Evolutionary conservation across 169 alveolate genomes (phyloP), one percentile per base, ranked within the genome.

Genomic region (Plasmodium reichenowi): DNA sequence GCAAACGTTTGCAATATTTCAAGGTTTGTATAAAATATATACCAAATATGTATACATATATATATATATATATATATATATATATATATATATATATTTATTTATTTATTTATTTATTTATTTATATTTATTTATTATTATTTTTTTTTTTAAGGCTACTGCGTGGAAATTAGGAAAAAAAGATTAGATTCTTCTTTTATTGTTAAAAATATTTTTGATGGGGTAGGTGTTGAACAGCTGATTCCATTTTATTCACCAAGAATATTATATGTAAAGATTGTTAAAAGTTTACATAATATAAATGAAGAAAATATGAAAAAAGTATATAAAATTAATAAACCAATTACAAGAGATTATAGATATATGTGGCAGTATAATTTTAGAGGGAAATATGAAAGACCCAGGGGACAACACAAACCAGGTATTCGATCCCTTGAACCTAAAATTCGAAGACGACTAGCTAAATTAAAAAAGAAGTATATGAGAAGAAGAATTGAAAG

Each of bases 341-440:
- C 98, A 2, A 85, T 94, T 20, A 96, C 97, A 13, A 88, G 96
- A 74, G 98, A 96, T 90, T 96, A 96, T 80, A 29, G 97, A 48
- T 96, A 96, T 91, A 94, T 93, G 92, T 96, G 96, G 96, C 97
- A 96, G 72, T 92, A 92, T 54, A 95, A 95, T 75, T 93, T 96
- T 15, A 13, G 97, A 29, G 96, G 95, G n/a, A 75, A 94, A 52
- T 95, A 90, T 67, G 78, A 93, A 45, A 87, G 94, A 56, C 92
- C 93, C 52, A 63, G 93, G 10, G 97, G 97, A 1, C 94, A 86
- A 54, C 97, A 96, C 91, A 96, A 95, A 88, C 98, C 98, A 54
- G 97, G 97, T 74, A 93, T 63, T 48, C 68, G 95, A 24, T 73
- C 95, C 2, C 47, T 93, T 59, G 95, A 93, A 71, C 93, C 89